phyloP scores from a whole-genome alignment of 2,329 filamentous ascomycete genomes.

The Orbilia oligospora region DNA sequence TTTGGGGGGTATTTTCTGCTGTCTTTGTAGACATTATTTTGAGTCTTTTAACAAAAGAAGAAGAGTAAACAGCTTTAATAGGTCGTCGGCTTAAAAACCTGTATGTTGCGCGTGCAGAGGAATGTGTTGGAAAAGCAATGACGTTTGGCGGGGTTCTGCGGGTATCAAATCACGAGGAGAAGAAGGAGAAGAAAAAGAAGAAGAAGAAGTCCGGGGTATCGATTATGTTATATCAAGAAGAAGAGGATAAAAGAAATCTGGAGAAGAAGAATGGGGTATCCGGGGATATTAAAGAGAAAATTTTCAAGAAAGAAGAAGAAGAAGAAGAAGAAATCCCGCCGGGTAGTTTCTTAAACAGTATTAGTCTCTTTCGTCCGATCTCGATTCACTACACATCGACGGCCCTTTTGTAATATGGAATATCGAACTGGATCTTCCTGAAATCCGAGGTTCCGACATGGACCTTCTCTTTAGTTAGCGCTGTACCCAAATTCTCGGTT shows the following conservation, averaged over 20 bases:
- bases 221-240: background rate
- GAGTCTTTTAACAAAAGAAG: background rate
- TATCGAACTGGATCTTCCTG: conserved; percentile 33
- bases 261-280: conserved; percentile 37
- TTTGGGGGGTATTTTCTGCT: conserved; percentile 11
- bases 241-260: background rate
- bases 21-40: conserved; percentile 34
- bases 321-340: conserved; percentile 4
- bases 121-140: conserved; percentile 50
- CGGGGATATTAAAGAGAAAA: conserved; percentile 25
- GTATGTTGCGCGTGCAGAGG: background rate
- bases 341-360: conserved; percentile 42
- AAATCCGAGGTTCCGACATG: conserved; percentile 47
- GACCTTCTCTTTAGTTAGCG: background rate
- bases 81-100: conserved; percentile 46
- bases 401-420: conserved; percentile 13
- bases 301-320: background rate
- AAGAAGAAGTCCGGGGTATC: conserved; percentile 18
- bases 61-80: conserved; percentile 4
- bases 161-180: too few species aligned
- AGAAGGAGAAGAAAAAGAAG: too few species aligned
- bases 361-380: conserved; percentile 54
- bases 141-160: conserved; percentile 41
- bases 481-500: conserved; percentile 13
- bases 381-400: conserved; percentile 21